These are phyloP conservation scores for Fonsecaea nubica DNA, from an alignment of 2,329 filamentous ascomycete genomes.

Conservation along the genomic window DNA sequence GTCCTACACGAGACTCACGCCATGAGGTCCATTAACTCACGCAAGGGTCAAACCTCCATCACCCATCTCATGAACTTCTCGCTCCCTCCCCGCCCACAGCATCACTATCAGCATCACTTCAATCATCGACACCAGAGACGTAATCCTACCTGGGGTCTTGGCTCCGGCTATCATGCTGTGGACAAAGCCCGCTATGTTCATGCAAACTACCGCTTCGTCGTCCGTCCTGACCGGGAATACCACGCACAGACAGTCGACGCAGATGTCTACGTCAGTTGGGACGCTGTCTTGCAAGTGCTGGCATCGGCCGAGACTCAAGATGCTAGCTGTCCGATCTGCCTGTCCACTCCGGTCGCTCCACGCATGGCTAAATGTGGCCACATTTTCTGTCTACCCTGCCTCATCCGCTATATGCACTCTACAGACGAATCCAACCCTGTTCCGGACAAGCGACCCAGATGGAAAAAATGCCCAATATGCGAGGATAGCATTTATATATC, in stretches of 20 bases:
- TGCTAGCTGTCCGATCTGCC: slow-evolving; percentile 90
- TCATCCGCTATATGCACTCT: slow-evolving; percentile 95
- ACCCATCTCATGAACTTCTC: slow-evolving; percentile 95
- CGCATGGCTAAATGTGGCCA: slow-evolving; percentile 97
- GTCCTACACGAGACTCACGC: slow-evolving; percentile 77
- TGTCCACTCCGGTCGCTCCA: slow-evolving; percentile 89
- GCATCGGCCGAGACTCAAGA: slow-evolving; percentile 88
- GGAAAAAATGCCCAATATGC: slow-evolving; percentile 96
- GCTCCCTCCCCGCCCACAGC: slow-evolving; percentile 73
- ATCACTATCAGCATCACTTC: slow-evolving; percentile 58
- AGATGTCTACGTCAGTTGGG: slow-evolving; percentile 89
- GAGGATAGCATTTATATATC: slow-evolving; percentile 92
- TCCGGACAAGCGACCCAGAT: slow-evolving; percentile 73
- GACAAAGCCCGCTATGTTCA: slow-evolving; percentile 94
- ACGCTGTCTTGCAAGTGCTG: slow-evolving; percentile 85
- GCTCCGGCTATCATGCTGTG: slow-evolving; percentile 85
- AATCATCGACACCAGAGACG: slow-evolving; percentile 67
- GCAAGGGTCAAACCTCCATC: slow-evolving; percentile 94
- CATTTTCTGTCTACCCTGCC: slow-evolving; percentile 91
- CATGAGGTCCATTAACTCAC: slow-evolving; percentile 69
- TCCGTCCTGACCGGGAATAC: slow-evolving; percentile 82
- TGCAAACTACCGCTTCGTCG: slow-evolving; percentile 96
- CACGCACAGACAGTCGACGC: slow-evolving; percentile 80
- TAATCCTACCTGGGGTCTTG: slow-evolving; percentile 80
- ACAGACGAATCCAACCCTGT: slow-evolving; percentile 69